Base-by-base conservation (phyloP, 768 basidiomycete genomes). In the Myochromella boudieri region DNA sequence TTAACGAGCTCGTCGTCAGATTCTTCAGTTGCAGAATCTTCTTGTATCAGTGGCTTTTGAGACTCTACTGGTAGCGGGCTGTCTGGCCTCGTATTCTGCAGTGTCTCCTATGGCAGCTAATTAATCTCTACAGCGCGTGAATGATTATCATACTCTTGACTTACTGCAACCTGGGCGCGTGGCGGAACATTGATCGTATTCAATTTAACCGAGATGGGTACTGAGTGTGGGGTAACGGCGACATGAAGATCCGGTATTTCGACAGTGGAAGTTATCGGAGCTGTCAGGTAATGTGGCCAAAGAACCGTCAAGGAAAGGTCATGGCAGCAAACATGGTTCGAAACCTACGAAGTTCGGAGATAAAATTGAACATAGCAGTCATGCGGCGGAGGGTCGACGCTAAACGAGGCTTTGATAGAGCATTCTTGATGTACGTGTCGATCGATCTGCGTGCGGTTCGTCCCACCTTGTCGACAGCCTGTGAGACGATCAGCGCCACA, bases 381-480 rank as follows among this genome's bases (percentile, higher is more conserved):
- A 87, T 78, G 42, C 88, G 83, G 49, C 78, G 76, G 33, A 91
- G 69, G 12, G 79, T 74, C 26, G 84, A 86, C 26, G 85, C 77
- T 26, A 83, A 60, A 45, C 84, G 80, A 27, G 87, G 85, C 58
- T 77, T 84, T 22, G 83, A 79, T 53, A 91, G 63, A 3, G 80
- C 80, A 67, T 86, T 82, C 64, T 78, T 84, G 52, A 89, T 70
- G 64, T 89, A 85, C 27, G 78, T 87, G 61, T 85, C 87, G 11
- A 80, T 57, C 18, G 80, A 77, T 54, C 86, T 76, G 43, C 87
- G 77, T 27, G 84, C 85, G 1, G 80, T 82, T 38, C 83, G 78
- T 31, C 82, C 87, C 37, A 83, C 60, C 59, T 81, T 85, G 63
- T 91, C 88, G 7, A 85, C 70, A 21, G 80, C 72, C 88, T 90